A percentile compares a stretch with the other conserved stretches of the same genome.
These are phyloP conservation scores for Entomortierella lignicola DNA, from an alignment of 192 early-diverging fungal species.

Conservation along the genomic window DNA sequence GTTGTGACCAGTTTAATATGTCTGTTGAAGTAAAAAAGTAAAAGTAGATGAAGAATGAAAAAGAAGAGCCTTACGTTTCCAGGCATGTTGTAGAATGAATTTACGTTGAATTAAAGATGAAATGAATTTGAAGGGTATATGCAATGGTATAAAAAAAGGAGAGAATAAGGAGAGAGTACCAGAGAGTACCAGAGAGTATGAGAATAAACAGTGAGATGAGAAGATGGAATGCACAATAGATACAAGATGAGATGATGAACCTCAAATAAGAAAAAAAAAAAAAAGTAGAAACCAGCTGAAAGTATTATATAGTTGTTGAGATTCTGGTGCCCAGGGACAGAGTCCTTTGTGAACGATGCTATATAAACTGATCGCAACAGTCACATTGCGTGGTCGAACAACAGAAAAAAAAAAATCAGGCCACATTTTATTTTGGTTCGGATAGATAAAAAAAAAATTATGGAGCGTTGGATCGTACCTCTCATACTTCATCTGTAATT, in stretches of 20 bases:
- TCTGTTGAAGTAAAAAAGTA: neutral
- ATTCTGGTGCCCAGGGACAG: too few species aligned
- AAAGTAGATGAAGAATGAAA: neutral
- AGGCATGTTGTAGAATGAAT: constrained; percentile 24
- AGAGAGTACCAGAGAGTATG: too few species aligned
- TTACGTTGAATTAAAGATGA: neutral
- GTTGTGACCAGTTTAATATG: too few species aligned
- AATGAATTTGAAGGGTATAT: neutral
- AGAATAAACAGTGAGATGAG: too few species aligned
- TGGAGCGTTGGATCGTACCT: too few species aligned
- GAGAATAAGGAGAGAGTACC: neutral
- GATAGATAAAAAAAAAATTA: too few species aligned
- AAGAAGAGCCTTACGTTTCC: constrained; percentile 36
- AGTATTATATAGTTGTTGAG: too few species aligned
- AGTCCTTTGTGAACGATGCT: too few species aligned
- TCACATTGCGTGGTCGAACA: too few species aligned
- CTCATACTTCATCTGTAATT: too few species aligned
- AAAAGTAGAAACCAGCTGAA: too few species aligned
- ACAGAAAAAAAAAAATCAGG: constrained; percentile 45
- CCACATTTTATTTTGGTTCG: constrained; percentile 26
- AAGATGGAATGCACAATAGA: too few species aligned
- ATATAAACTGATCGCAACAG: neutral
- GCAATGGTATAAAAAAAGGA: neutral
- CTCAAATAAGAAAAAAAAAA: neutral
- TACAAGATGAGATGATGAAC: constrained; percentile 4